Evolutionary conservation across 2,329 filamentous ascomycete species (phyloP), one percentile per base, ranked within the genome.

Genomic region (Colletotrichum sp.): DNA sequence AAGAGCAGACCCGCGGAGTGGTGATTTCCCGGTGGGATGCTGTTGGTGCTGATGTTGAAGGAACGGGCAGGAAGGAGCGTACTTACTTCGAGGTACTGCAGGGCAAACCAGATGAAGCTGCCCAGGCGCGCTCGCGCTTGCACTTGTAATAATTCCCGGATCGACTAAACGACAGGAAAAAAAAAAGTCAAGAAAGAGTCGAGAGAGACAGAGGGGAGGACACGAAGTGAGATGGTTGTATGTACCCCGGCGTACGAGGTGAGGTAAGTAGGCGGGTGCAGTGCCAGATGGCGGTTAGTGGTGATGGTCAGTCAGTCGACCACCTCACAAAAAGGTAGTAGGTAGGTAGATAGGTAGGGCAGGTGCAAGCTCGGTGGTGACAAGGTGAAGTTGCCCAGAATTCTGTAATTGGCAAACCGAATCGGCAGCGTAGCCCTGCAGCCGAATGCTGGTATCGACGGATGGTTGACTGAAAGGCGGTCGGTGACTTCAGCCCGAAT

Each of bases 401-500:
- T 61, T 57, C 66, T 67, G 52, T 55, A 22, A 61, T 44, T 48
- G 67, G 64, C 64, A 32, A 61, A 59, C 34, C 65, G 64, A 69
- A 68, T 73, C 57, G 34, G 69, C 28, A 68, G 39, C 39, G 22
- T 68, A 55, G 64, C 69, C 73, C 57, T 73, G 34, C 64, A 73
- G 74, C 59, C 48, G 59, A 48, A 28, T 75, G 64, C 22, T 61
- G 71, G 39, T 32, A 30, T 63, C 55, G 69, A 72, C 55, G 72
- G 55, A 57, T 34, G 71, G 32, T 30, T 55, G 59, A 67, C 66
- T 71, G 74, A 74, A 71, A 52, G 60, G 74, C 64, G 71, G 67
- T 75, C 72, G 72, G 74, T 74, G 74, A 63, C 72, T 75, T 75
- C 71, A 68, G 70, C 70, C 74, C 70, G 34, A 74, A 66, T 55